A percentile compares a stretch with the other conserved stretches of the same genome.
These are phyloP conservation scores for Auxenochlorella pyrenoidosa DNA, from an alignment of 139 green algal species.

Conservation along the genomic window DNA sequence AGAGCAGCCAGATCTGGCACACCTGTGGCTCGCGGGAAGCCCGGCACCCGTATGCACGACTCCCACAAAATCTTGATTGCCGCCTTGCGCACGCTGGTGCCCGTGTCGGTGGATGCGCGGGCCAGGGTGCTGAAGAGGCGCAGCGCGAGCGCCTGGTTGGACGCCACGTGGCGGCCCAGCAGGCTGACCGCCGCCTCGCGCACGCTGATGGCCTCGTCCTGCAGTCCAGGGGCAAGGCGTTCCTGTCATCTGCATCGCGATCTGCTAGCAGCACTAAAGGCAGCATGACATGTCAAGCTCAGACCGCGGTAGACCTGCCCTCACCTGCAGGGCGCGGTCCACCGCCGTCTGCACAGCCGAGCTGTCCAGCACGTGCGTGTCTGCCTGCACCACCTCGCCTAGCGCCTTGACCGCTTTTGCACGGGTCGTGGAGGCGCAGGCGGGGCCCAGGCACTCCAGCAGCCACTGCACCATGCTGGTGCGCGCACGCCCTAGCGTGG, in stretches of 20 bases:
- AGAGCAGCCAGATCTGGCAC: background rate
- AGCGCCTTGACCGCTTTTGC: conserved; percentile 77
- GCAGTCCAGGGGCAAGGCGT: conserved; percentile 4
- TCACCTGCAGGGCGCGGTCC: conserved; percentile 57
- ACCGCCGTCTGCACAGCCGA: conserved; percentile 65
- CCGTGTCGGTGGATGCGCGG: conserved; percentile 61
- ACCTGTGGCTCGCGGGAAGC: conserved; percentile 53
- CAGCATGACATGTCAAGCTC: background rate
- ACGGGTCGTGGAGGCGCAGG: conserved; percentile 48
- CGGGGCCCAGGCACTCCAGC: conserved; percentile 53
- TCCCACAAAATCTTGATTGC: conserved; percentile 89
- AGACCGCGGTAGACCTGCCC: background rate
- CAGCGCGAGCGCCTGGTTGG: conserved; percentile 62
- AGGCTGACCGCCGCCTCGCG: conserved; percentile 88
- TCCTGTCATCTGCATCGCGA: too few relatives aligned
- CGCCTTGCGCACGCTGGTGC: conserved; percentile 83
- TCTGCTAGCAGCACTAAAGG: background rate
- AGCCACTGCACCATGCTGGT: conserved; percentile 56
- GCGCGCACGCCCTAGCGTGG: conserved; percentile 44
- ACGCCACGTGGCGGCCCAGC: conserved; percentile 76
- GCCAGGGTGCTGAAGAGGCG: conserved; percentile 80
- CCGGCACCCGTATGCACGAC: conserved; percentile 61
- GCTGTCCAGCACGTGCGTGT: conserved; percentile 67
- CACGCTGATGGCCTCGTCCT: conserved; percentile 86
- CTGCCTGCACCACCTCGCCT: conserved; percentile 65